A percentile compares a stretch with the other conserved stretches of the same genome.
Evolutionary conservation across 352 stramenopile genomes (phyloP).

Genomic region (Pythium sukuiense): DNA sequence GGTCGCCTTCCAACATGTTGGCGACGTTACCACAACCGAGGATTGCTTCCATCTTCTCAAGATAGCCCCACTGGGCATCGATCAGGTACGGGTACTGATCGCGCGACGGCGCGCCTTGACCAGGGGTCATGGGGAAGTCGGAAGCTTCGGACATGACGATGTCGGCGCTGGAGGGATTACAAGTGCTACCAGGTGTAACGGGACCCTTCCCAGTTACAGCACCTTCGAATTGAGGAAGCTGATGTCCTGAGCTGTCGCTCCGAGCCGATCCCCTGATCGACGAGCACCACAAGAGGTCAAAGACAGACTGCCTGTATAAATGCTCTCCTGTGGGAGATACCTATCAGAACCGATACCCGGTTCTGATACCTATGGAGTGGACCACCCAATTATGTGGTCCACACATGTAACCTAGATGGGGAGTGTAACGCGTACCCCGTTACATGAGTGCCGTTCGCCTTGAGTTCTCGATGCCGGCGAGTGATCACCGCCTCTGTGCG

Average conservation of each 20-base stretch:
- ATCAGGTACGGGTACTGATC: constrained; percentile 8
- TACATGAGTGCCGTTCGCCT: too few relatives aligned
- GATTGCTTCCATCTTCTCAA: constrained; percentile 11
- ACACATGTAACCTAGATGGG: too few relatives aligned
- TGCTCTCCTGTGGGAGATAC: neutral
- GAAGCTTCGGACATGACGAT: constrained; percentile 10
- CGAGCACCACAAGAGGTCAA: constrained; percentile 8
- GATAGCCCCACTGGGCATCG: constrained; percentile 1
- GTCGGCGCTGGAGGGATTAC: constrained; percentile 19
- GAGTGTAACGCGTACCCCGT: too few relatives aligned
- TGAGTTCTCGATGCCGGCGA: too few relatives aligned
- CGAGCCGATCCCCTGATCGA: constrained; percentile 9
- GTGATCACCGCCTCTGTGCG: neutral
- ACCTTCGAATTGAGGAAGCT: constrained; percentile 9
- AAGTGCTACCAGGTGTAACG: constrained; percentile 22
- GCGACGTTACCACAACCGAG: neutral
- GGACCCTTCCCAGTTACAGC: neutral
- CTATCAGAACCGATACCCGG: too few relatives aligned
- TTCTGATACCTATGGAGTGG: too few relatives aligned
- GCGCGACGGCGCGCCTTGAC: neutral
- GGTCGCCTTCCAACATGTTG: neutral
- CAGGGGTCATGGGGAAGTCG: neutral
- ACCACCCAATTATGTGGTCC: too few relatives aligned
- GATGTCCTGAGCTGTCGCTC: constrained; percentile 11
- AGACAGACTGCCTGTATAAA: constrained; percentile 11